Base-by-base conservation (phyloP, 495 filamentous ascomycete species). In the Hyaloscypha hepaticicola region DNA sequence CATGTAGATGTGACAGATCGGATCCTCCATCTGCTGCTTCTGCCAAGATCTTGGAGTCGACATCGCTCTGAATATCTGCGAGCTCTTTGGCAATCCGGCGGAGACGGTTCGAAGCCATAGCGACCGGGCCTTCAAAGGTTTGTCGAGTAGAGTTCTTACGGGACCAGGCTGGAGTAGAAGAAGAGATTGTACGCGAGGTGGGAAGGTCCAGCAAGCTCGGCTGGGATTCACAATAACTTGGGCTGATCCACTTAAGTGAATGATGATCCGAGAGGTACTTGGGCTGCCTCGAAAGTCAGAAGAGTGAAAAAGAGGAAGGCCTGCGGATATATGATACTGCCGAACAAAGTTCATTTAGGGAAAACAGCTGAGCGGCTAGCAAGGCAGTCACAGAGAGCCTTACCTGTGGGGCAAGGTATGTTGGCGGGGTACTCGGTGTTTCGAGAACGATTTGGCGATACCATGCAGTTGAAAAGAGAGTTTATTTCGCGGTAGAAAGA, bases 41-140 rank as follows among this genome's bases (percentile, higher is more conserved):
- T 5, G 87, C 90, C 1, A 79, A 76, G 71, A 99, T 90, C 65
- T 90, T 85, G 11, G 90, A 93, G 25, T 85, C 81, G 48, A 79
- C 80, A 73, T 99, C 95, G 48, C 79, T 81, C 58, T 88, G 82
- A 72, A 98, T 93, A 76, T 99, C 95, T 55, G 83, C 81, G 56
- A 99, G 83, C 80, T 99, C 95, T 78, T 98, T 98, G 61, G 88
- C 85, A 65, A 99, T 88, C 24, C 95, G 90, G 59, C 95, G 91
- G 55, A 84, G 77, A 45, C 91, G 85, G 62, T 92, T 92, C 38
- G 88, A 85, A 56, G 89, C 78, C 92, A 96, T 96, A 65, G 56
- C 76, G 60, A 45, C 1, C 38, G 38, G 19, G 16, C 6, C 12
- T 45, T 45, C 38, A 16, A 45, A 16, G 38, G 16, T 11, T 19